Conservation (phyloP, 2,329 filamentous ascomycete species). For the Kalaharituber pfeilii region DNA sequence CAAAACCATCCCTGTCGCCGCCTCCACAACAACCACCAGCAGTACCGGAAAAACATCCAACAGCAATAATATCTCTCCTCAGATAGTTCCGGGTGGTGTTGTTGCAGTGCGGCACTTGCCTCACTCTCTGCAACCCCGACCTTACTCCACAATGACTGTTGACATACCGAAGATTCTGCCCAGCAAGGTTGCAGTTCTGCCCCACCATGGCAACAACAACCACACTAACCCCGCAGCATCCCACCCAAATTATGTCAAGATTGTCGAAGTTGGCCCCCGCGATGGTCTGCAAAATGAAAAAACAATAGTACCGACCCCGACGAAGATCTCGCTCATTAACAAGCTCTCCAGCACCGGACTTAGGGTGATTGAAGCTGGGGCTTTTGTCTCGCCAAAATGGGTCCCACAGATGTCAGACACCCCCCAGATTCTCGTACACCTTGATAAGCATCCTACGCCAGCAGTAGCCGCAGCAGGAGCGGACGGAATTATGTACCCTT, state of each 20-base stretch:
- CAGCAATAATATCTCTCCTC: too few relatives aligned
- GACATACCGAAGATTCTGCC: background rate
- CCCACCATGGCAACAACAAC: background rate
- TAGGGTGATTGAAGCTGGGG: constrained; percentile 59
- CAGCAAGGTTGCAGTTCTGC: too few relatives aligned
- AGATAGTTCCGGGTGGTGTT: too few relatives aligned
- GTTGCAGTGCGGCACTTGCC: too few relatives aligned
- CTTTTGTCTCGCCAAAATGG: constrained; percentile 71
- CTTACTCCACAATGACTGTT: background rate
- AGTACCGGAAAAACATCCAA: too few relatives aligned
- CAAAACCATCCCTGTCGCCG: too few relatives aligned
- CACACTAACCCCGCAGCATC: background rate
- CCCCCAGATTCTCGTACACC: constrained; percentile 51
- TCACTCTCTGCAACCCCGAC: too few relatives aligned
- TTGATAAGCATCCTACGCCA: constrained; percentile 37
- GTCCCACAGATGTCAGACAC: constrained; percentile 80
- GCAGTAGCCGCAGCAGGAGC: constrained; percentile 22
- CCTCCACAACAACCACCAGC: too few relatives aligned
- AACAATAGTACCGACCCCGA: constrained; percentile 47
- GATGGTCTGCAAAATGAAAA: constrained; percentile 83
- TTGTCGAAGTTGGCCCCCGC: constrained; percentile 69
- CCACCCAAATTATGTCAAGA: constrained; percentile 21
- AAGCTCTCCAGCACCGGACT: constrained; percentile 51
- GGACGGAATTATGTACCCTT: constrained; percentile 49
- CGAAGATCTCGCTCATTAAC: constrained; percentile 61